These are phyloP conservation scores for Solanum hybrid DNA, from an alignment of 305 asterid species.

Conservation along the genomic window DNA sequence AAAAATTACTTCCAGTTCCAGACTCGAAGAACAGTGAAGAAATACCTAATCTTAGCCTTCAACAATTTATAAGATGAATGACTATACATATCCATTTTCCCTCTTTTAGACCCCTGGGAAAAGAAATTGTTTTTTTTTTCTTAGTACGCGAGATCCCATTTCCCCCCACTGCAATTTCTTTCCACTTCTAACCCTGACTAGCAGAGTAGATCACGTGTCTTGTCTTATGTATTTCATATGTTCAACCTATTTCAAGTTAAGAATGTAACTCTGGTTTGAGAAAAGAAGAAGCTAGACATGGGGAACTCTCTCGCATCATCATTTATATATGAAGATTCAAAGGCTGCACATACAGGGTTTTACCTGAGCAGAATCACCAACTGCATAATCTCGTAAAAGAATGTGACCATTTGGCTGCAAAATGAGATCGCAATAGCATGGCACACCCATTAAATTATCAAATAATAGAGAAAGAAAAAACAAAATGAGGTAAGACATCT, in stretches of 20 bases:
- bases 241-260: neutral
- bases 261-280: neutral
- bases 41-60: neutral
- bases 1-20: constrained; percentile 6
- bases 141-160: neutral
- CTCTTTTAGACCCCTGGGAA: neutral
- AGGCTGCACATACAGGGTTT: constrained; percentile 5
- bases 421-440: constrained; percentile 11
- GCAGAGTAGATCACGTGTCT: neutral
- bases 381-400: constrained; percentile 71
- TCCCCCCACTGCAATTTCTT: neutral
- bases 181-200: neutral
- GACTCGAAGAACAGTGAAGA: neutral
- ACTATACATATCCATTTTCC: neutral
- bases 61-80: neutral
- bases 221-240: neutral
- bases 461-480: neutral
- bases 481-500: neutral
- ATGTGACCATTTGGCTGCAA: constrained; percentile 72
- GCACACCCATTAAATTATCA: neutral
- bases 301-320: neutral
- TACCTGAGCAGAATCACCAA: constrained; percentile 75
- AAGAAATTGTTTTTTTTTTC: neutral
- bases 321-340: neutral
- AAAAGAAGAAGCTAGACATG: neutral